phyloP scores from a whole-genome alignment of 768 basidiomycete genomes.

The Cystobasidium onofrii region DNA sequence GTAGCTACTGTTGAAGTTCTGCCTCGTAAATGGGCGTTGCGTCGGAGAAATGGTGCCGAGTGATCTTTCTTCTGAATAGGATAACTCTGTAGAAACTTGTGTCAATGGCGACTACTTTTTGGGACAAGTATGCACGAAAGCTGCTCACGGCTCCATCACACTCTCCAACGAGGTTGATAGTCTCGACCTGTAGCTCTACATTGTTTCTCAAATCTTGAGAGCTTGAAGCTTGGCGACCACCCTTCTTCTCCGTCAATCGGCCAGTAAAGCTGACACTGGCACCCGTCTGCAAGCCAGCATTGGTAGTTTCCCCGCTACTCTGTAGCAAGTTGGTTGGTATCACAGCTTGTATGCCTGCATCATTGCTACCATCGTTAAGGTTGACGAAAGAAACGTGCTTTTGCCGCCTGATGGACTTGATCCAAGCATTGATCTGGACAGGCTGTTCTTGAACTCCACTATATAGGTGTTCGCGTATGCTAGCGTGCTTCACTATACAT shows the following conservation, averaged over 20 bases:
- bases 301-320: background rate
- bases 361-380: conserved; percentile 36
- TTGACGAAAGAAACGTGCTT: conserved; percentile 41
- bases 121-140: background rate
- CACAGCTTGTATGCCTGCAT: conserved; percentile 38
- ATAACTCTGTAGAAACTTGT: conserved; percentile 55
- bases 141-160: conserved; percentile 37
- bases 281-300: conserved; percentile 19
- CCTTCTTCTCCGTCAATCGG: conserved; percentile 31
- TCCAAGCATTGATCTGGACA: conserved; percentile 37
- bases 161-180: conserved; percentile 36
- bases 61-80: conserved; percentile 86
- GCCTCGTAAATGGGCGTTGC: conserved; percentile 77
- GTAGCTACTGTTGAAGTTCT: conserved; percentile 64
- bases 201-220: background rate
- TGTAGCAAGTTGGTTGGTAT: conserved; percentile 32
- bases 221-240: conserved; percentile 21
- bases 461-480: background rate
- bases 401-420: conserved; percentile 36
- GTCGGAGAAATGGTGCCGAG: conserved; percentile 68
- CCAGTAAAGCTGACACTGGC: conserved; percentile 35
- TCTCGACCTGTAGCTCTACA: conserved; percentile 35
- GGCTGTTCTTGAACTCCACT: background rate
- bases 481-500: background rate
- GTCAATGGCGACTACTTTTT: background rate